Conservation (phyloP, 768 basidiomycete species). For the Xerocomellus amylosporus region DNA sequence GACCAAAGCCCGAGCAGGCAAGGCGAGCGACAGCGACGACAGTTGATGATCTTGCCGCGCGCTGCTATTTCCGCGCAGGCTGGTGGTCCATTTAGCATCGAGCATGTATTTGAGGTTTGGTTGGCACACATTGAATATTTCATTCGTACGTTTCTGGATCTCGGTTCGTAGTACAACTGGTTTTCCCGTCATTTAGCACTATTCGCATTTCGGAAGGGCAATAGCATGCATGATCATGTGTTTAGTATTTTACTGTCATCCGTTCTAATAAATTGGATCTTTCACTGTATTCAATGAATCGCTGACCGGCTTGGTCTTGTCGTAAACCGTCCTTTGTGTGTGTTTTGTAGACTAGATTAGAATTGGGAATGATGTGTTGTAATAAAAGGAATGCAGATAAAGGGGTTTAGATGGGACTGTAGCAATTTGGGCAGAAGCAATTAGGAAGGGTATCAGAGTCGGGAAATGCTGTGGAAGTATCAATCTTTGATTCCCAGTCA, state of each 20-base stretch:
- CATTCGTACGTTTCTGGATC: slow-evolving; percentile 2
- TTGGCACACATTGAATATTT: slow-evolving; percentile 7
- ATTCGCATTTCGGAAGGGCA: slow-evolving; percentile 4
- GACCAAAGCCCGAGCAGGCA: slow-evolving; percentile 2
- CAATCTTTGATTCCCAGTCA: slow-evolving; percentile 40
- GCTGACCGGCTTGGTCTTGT: no score
- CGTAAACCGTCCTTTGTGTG: no score
- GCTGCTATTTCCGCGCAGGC: not conserved
- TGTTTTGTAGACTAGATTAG: no score
- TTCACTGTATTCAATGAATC: not conserved
- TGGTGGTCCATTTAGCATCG: not conserved
- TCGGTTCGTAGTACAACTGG: slow-evolving; percentile 17
- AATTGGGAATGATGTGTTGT: not conserved
- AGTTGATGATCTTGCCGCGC: slow-evolving; percentile 6
- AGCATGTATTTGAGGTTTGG: slow-evolving; percentile 1
- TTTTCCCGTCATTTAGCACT: slow-evolving; percentile 6
- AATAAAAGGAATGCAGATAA: not conserved
- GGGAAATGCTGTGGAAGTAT: slow-evolving; percentile 22
- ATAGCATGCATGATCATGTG: not conserved
- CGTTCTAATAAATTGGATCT: slow-evolving; percentile 12
- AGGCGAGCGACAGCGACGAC: slow-evolving; percentile 27
- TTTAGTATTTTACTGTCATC: slow-evolving; percentile 6
- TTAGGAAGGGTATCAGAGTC: slow-evolving; percentile 22
- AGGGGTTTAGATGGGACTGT: slow-evolving; percentile 39
- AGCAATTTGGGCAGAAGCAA: slow-evolving; percentile 44